Percentiles rank a stretch among this genome's conserved stretches.
These are phyloP conservation scores for Juglanconis sp. DNA, from an alignment of 2,329 filamentous ascomycete species.

Conservation along the genomic window DNA sequence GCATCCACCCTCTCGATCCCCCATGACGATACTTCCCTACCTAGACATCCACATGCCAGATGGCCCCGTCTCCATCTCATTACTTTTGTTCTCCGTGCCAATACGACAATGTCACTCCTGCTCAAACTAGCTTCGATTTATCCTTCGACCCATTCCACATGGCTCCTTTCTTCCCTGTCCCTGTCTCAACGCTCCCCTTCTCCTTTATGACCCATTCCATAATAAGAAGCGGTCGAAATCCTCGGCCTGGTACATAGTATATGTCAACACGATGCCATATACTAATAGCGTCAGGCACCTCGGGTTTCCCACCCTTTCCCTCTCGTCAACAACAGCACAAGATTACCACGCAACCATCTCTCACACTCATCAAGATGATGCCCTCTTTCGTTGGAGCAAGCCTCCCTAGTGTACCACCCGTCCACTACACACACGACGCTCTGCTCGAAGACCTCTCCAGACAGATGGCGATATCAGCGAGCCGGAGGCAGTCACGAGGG, in stretches of 20 bases:
- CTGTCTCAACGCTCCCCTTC: constrained; percentile 20
- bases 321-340: not conserved
- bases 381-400: constrained; percentile 32
- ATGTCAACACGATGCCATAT: constrained; percentile 16
- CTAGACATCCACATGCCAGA: constrained; percentile 30
- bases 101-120: constrained; percentile 25
- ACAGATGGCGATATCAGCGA: constrained; percentile 47
- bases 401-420: constrained; percentile 28
- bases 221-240: constrained; percentile 18
- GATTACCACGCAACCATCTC: not conserved
- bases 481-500: constrained; percentile 46
- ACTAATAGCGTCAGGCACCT: constrained; percentile 15
- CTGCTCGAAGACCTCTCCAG: constrained; percentile 50
- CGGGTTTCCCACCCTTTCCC: not conserved
- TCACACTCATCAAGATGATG: constrained; percentile 23
- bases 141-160: constrained; percentile 22
- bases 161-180: constrained; percentile 19
- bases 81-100: constrained; percentile 29
- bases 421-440: constrained; percentile 37
- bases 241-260: constrained; percentile 15
- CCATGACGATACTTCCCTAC: constrained; percentile 17
- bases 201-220: constrained; percentile 18
- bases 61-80: constrained; percentile 29
- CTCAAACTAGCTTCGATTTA: constrained; percentile 26
- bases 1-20: constrained; percentile 22